Base-by-base conservation (phyloP, 345 rosid genomes). In the Kernera saxatilis region DNA sequence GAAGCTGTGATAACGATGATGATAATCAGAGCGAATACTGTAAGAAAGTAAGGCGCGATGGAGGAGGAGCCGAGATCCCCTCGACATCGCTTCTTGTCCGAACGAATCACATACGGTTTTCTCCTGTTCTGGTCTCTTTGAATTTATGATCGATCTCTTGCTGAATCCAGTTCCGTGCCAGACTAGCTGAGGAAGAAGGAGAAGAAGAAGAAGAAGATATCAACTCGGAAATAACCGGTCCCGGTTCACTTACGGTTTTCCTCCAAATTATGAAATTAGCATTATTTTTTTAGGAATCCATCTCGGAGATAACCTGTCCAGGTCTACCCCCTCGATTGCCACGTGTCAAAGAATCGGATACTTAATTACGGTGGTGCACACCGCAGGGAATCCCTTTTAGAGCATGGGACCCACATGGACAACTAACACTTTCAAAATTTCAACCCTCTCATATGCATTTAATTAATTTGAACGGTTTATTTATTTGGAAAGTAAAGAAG, bases 401-500 rank as follows among this genome's bases (percentile, higher is more conserved):
- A 23, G 5, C 2, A 26, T 23, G 46, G 68, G 69, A 40, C 64
- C 78, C 64, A 37, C 64, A 36, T 5, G 11, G 53, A 18, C 54
- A 74, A 74, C 59, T 32, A 67, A 67, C 54, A 22, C 52, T 37
- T 19, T 46, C 52, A 26, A 67, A 67, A 13, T 5, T 67, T 67
- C 78, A 74, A 74, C 73, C 6, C 70, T 55, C 46, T 23, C 8
- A 2, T 26, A 33, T 54, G 62, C 58, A 64, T 23, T 65, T 36
- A 66, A 57, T 68, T 32, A 30, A 55, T 44, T 61, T 67, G 39
- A 62, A 75, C 64, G 70, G 74, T 75, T 67, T 75, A 68, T 75
- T 67, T 75, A 68, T 33, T 75, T 75, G 64, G 58, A 75, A 75
- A 75, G 74, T 61, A 62, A 75, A 61, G 64, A 75, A 69, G 70